A percentile compares a stretch with the other conserved stretches of the same genome.
phyloP scores from a whole-genome alignment of 2,329 filamentous ascomycete species.

The Colletotrichum spinosum region DNA sequence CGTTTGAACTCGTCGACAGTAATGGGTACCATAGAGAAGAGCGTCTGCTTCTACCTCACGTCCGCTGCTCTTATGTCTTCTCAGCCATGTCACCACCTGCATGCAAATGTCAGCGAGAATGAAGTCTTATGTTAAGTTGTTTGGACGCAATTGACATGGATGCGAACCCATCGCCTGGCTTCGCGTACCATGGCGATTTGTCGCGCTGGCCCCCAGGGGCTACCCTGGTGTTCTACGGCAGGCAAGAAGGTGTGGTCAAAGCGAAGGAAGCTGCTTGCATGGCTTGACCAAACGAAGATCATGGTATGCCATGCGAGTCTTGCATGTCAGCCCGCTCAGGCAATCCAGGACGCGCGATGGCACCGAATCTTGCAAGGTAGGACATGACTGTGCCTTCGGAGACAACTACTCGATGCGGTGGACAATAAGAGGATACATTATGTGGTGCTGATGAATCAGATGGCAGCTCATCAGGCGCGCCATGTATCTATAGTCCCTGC shows the following conservation, averaged over 20 bases:
- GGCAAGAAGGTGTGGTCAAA: slow-evolving; percentile 12
- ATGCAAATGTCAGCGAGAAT: neutral
- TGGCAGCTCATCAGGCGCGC: neutral
- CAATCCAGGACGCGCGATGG: neutral
- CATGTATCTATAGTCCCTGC: neutral
- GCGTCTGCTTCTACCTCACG: neutral
- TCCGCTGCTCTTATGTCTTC: neutral
- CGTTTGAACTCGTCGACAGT: no score
- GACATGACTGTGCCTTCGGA: neutral
- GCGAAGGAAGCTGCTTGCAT: neutral
- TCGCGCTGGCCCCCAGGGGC: neutral
- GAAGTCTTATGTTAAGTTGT: neutral
- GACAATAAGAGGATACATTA: neutral
- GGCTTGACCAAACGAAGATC: neutral
- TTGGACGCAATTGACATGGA: neutral
- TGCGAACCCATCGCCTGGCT: neutral
- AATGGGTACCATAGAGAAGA: neutral
- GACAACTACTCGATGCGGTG: neutral
- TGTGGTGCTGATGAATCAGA: slow-evolving; percentile 5
- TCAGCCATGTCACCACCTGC: neutral
- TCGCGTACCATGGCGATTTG: neutral
- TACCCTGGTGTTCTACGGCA: neutral
- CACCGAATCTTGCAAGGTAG: neutral
- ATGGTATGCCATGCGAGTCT: neutral
- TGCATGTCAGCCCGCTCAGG: neutral